Base-by-base conservation (phyloP, 345 rosid genomes). In the Geranium brycei region DNA sequence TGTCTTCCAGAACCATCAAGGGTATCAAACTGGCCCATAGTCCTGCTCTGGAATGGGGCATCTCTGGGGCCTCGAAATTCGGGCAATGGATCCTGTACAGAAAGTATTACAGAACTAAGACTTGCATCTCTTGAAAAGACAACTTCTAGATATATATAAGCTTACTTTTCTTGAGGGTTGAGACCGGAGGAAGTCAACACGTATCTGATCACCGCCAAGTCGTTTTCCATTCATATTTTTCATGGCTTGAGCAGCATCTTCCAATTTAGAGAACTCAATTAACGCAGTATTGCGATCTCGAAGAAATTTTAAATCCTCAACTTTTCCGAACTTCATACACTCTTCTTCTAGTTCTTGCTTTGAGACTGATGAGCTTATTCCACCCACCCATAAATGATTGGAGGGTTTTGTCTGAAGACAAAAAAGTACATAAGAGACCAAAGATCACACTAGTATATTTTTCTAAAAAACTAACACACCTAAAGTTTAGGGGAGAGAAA, bases 301-400 rank as follows among this genome's bases (percentile, higher is more conserved):
- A 51, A 78, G 72, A 68, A 90, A 90, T 78, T 80, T 90, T 58
- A 88, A 82, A 61, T 88, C 95, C 63, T 88, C 96, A 32, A 90
- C 73, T 75, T 83, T 70, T 61, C 99, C 97, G 62, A 88, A 88
- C 66, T 81, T 90, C 8, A 64, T 71, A 75, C 90, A 90, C 77
- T 83, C 96, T 62, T 83, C 82, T 71, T 89, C 86, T 60, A 90
- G 66, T 57, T 81, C 82, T 64, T 85, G 91, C 66, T 80, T 83
- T 4, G 88, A 75, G 63, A 88, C 75, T 65, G 72, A 65, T 18
- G 82, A 73, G 82, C 89, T 78, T 66, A 93, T 80, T 64, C 97
- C 99, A 74, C 99, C 97, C 51, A 93, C 86, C 97, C 97, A 90
- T 7, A 90, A 77, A 69, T 82, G 74, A 76, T 85, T 90, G 64